phyloP scores from a whole-genome alignment of 2,329 filamentous ascomycete species.

The Chaetomiaceae sp. region DNA sequence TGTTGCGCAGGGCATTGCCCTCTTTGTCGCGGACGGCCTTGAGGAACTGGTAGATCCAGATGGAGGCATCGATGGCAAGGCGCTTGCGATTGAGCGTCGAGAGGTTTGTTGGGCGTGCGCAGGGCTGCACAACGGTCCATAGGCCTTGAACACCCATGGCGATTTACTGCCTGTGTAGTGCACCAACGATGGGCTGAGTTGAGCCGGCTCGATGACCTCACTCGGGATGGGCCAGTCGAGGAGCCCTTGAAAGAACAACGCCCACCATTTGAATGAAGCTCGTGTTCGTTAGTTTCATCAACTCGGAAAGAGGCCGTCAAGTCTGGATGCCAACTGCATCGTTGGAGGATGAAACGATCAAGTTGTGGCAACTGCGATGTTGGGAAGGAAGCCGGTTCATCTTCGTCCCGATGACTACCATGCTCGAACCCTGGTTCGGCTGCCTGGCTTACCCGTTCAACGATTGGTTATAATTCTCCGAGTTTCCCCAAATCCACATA shows the following conservation, averaged over 20 bases:
- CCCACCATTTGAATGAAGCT: neutral
- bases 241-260: neutral
- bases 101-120: slow-evolving; percentile 91
- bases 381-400: slow-evolving; percentile 1
- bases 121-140: slow-evolving; percentile 94
- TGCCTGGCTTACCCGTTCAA: slow-evolving; percentile 13
- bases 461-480: slow-evolving; percentile 12
- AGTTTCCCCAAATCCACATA: neutral
- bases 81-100: slow-evolving; percentile 95
- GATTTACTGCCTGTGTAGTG: too few relatives aligned
- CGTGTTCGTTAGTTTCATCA: neutral
- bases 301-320: too few relatives aligned
- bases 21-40: slow-evolving; percentile 99
- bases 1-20: slow-evolving; percentile 92
- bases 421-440: slow-evolving; percentile 3
- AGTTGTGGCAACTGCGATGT: neutral
- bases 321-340: neutral
- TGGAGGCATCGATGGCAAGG: slow-evolving; percentile 93
- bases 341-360: neutral
- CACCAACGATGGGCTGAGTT: neutral
- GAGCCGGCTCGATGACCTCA: neutral
- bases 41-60: slow-evolving; percentile 99
- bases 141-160: slow-evolving; percentile 96
- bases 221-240: slow-evolving; percentile 13
- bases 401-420: slow-evolving; percentile 1